Conservation (phyloP, 2,329 filamentous ascomycete genomes). For the Sporothrix brunneoviolacea region DNA sequence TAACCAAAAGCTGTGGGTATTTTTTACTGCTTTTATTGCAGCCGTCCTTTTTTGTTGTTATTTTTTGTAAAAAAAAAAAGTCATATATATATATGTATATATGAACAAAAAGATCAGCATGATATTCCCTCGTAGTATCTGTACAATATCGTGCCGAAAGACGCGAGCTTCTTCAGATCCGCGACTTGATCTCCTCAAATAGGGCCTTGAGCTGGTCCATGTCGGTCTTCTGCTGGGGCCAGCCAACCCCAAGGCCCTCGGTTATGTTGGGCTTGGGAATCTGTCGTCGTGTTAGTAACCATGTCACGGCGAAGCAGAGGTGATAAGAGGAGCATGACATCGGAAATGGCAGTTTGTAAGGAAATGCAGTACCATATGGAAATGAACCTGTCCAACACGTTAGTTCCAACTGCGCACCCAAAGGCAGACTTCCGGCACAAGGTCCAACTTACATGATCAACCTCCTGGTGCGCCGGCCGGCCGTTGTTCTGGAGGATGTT, state of each 20-base stretch:
- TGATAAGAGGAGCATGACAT: conserved; percentile 5
- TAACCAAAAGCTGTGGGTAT: no score
- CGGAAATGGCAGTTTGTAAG: no score
- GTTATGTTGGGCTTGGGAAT: conserved; percentile 87
- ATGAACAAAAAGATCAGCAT: no score
- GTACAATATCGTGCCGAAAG: no score
- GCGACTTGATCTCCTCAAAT: conserved; percentile 77
- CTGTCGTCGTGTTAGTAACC: conserved; percentile 32
- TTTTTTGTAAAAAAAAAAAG: no score
- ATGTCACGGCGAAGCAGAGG: background rate
- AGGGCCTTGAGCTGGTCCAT: conserved; percentile 79
- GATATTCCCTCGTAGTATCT: no score
- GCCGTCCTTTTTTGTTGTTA: no score
- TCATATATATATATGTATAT: no score
- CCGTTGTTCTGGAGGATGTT: conserved; percentile 98
- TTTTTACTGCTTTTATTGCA: no score
- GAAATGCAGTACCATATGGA: conserved; percentile 67
- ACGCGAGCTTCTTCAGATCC: conserved; percentile 70
- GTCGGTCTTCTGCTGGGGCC: conserved; percentile 69
- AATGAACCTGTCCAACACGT: conserved; percentile 60
- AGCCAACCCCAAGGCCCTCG: conserved; percentile 66
- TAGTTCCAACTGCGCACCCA: background rate
- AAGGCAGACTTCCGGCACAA: background rate
- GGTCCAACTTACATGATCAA: conserved; percentile 67
- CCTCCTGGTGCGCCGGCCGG: conserved; percentile 79